Percentiles rank a stretch among this genome's conserved stretches.
Conservation (phyloP, 495 filamentous ascomycete genomes). For the Talaromyces adpressus region DNA sequence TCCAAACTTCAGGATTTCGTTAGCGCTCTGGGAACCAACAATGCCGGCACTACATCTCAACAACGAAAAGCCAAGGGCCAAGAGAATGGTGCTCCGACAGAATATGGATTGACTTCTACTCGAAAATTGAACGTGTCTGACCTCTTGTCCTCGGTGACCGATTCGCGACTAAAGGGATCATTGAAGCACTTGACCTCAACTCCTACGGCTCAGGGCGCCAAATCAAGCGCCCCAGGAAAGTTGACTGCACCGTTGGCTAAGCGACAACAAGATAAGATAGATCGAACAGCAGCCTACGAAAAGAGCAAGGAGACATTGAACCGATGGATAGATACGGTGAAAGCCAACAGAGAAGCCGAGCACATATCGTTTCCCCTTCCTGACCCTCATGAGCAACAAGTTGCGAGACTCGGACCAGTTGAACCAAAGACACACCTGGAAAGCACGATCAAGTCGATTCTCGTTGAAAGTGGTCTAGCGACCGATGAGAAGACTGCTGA, state of each 20-base stretch:
- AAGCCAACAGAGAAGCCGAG: constrained; percentile 84
- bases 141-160: constrained; percentile 64
- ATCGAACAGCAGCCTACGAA: constrained; percentile 78
- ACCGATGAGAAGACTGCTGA: constrained; percentile 53
- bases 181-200: constrained; percentile 55
- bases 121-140: constrained; percentile 76
- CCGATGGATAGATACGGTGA: constrained; percentile 91
- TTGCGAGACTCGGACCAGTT: constrained; percentile 36
- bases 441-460: constrained; percentile 72
- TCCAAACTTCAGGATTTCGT: constrained; percentile 65
- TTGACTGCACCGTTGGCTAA: constrained; percentile 80
- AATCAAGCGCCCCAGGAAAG: constrained; percentile 57
- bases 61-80: constrained; percentile 27
- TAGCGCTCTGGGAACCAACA: constrained; percentile 50
- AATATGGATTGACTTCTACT: constrained; percentile 51
- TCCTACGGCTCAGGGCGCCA: constrained; percentile 38
- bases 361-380: constrained; percentile 86
- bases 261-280: constrained; percentile 80
- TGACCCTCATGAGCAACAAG: constrained; percentile 53
- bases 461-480: constrained; percentile 78
- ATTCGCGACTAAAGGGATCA: constrained; percentile 70
- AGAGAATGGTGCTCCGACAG: constrained; percentile 48
- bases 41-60: constrained; percentile 11
- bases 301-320: constrained; percentile 87
- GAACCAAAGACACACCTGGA: constrained; percentile 75